Evolutionary conservation across 1,284 basidiomycete species (phyloP).

Genomic region (Erythrobasidium hasegawianum): DNA sequence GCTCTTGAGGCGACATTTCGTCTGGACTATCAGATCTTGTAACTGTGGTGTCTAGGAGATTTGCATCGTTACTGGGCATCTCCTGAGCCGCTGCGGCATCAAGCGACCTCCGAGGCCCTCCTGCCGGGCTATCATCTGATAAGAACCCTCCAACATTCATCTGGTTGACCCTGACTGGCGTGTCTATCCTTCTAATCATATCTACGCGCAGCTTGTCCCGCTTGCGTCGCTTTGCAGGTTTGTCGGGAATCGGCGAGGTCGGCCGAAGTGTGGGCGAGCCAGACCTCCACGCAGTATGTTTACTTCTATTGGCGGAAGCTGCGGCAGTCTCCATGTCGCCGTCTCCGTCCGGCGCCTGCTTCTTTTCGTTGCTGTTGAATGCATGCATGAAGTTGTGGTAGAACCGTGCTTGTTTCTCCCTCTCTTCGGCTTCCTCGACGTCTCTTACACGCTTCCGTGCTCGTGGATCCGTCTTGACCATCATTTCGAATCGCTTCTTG

Average conservation of each 20-base stretch:
- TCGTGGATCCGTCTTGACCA: constrained; percentile 57
- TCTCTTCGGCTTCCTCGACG: constrained; percentile 46
- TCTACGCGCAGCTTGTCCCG: constrained; percentile 58
- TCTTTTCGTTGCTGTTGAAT: constrained; percentile 3
- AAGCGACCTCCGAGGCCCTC: constrained; percentile 12
- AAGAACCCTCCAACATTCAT: constrained; percentile 57
- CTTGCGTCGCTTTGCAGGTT: constrained; percentile 46
- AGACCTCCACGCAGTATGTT: background rate
- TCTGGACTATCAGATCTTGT: constrained; percentile 24
- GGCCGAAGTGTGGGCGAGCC: background rate
- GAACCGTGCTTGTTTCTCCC: constrained; percentile 18
- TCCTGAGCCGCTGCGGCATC: background rate
- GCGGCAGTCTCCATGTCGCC: background rate
- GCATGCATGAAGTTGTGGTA: constrained; percentile 7
- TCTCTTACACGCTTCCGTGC: constrained; percentile 45
- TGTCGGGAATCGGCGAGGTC: background rate
- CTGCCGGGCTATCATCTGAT: constrained; percentile 56
- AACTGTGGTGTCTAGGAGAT: constrained; percentile 15
- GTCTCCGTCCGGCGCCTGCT: background rate
- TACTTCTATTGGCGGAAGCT: background rate
- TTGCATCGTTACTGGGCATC: background rate
- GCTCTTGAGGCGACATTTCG: constrained; percentile 7
- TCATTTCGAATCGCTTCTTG: constrained; percentile 64
- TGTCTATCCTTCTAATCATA: constrained; percentile 77
- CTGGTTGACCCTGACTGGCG: constrained; percentile 75